phyloP scores from a whole-genome alignment of 2,329 filamentous ascomycete genomes.

The Lanzia echinophila region DNA sequence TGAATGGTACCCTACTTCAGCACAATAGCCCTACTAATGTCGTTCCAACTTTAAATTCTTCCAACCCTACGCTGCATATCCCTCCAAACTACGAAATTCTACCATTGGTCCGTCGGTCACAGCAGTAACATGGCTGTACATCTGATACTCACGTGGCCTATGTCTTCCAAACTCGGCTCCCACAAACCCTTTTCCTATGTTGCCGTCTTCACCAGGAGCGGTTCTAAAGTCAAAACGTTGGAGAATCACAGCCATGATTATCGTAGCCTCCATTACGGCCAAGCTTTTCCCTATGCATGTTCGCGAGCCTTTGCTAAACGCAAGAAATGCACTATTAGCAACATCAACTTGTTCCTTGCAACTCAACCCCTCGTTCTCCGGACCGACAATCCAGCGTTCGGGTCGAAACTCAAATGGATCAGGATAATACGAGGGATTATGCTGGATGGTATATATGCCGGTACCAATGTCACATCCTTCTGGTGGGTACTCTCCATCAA shows the following conservation, averaged over 20 bases:
- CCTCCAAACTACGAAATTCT: slow-evolving; percentile 51
- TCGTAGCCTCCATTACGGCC: slow-evolving; percentile 21
- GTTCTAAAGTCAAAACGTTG: slow-evolving; percentile 13
- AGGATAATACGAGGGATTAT: slow-evolving; percentile 28
- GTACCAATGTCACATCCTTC: slow-evolving; percentile 31
- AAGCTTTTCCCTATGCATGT: slow-evolving; percentile 32
- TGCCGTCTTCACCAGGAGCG: not conserved
- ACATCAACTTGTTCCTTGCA: slow-evolving; percentile 19
- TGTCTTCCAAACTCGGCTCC: slow-evolving; percentile 48
- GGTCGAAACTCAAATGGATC: slow-evolving; percentile 27
- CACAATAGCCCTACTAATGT: too few relatives aligned
- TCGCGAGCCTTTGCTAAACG: slow-evolving; percentile 33
- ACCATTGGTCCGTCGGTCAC: slow-evolving; percentile 63
- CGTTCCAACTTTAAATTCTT: too few relatives aligned
- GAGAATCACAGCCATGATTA: slow-evolving; percentile 20
- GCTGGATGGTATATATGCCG: slow-evolving; percentile 32
- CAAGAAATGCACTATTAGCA: slow-evolving; percentile 22
- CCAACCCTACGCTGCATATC: too few relatives aligned
- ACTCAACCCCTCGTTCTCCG: slow-evolving; percentile 4
- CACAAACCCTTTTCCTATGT: slow-evolving; percentile 13
- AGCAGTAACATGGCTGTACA: slow-evolving; percentile 65
- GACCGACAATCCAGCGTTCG: slow-evolving; percentile 30
- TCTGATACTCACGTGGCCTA: slow-evolving; percentile 56
- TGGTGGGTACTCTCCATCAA: slow-evolving; percentile 25
- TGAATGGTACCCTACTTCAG: too few relatives aligned